A percentile compares a stretch with the other conserved stretches of the same genome.
These are phyloP conservation scores for Leishmania braziliensis DNA, from an alignment of 208 protist species.

Conservation along the genomic window DNA sequence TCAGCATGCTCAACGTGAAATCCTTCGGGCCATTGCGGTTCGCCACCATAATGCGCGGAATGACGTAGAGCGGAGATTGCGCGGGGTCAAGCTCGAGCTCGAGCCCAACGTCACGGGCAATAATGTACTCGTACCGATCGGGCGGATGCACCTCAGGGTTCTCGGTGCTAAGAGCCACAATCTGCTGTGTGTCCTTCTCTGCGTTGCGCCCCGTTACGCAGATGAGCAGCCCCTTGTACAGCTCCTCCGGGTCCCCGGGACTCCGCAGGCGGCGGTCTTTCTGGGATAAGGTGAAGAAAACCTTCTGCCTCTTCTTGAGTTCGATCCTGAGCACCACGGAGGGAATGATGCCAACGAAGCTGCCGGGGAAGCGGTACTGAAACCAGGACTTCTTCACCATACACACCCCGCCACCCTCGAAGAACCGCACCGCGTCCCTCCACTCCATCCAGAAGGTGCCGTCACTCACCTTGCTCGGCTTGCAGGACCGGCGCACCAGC, in stretches of 20 bases:
- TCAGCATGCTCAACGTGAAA: slow-evolving; percentile 39
- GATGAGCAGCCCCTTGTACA: slow-evolving; percentile 52
- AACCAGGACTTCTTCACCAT: slow-evolving; percentile 31
- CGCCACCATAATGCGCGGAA: slow-evolving; percentile 38
- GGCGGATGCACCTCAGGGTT: slow-evolving; percentile 32
- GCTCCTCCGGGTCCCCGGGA: slow-evolving; percentile 37
- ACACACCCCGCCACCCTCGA: slow-evolving; percentile 64
- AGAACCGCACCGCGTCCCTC: slow-evolving; percentile 53
- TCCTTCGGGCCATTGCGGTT: slow-evolving; percentile 31
- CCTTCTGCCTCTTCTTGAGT: slow-evolving; percentile 33
- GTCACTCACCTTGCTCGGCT: slow-evolving; percentile 29
- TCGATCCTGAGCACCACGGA: slow-evolving; percentile 51
- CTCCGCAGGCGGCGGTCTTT: slow-evolving; percentile 52
- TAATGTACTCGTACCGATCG: slow-evolving; percentile 41
- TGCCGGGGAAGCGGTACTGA: slow-evolving; percentile 53
- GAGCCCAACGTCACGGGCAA: slow-evolving; percentile 52
- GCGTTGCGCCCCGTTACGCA: slow-evolving; percentile 27
- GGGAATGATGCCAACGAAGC: slow-evolving; percentile 46
- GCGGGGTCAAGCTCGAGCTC: slow-evolving; percentile 49
- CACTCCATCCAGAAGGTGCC: slow-evolving; percentile 72
- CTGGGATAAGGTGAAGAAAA: slow-evolving; percentile 58
- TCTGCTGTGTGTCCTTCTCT: slow-evolving; percentile 21
- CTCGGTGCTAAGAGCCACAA: slow-evolving; percentile 27
- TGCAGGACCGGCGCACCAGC: slow-evolving; percentile 32
- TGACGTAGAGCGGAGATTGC: slow-evolving; percentile 54